These are phyloP conservation scores for Triticum aestivum DNA, from an alignment of 176 grass and related monocot species.

Conservation along the genomic window IWGSC_CS_RefSeq_v2.1 NC_057798.1:591985615-591986114, in stretches of 20 bases:
- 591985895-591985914: not conserved
- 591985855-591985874: not conserved
- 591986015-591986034: not conserved
- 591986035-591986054: not conserved
- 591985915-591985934: slow-evolving; percentile 3
- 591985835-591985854: slow-evolving; percentile 23
- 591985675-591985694: slow-evolving; percentile 74
- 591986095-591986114: not conserved
- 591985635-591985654: slow-evolving; percentile 91
- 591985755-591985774: not conserved
- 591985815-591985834: not conserved
- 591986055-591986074: not conserved
- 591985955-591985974: not conserved
- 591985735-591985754: not conserved
- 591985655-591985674: slow-evolving; percentile 87
- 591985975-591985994: slow-evolving; percentile 15
- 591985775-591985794: not conserved
- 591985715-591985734: slow-evolving; percentile 56
- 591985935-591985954: not conserved
- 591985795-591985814: not conserved
- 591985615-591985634: slow-evolving; percentile 75
- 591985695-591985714: slow-evolving; percentile 73
- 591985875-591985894: not conserved
- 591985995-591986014: not conserved
- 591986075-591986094: not conserved